Conservation (phyloP, 2,329 filamentous ascomycete species). For the Monosporascus sp. region DNA sequence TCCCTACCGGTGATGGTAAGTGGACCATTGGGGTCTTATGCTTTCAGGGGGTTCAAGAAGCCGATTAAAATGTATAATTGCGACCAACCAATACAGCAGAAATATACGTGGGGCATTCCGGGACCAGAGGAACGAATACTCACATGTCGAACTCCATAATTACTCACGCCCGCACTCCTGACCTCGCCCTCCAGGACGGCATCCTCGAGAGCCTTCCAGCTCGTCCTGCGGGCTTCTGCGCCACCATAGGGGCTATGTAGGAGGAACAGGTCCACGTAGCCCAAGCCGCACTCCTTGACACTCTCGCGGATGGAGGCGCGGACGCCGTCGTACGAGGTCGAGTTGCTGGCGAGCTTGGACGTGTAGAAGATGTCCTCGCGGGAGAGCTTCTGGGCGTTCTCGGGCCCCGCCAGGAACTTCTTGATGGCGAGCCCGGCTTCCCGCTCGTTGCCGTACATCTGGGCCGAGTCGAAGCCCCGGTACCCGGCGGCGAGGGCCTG, state of each 20-base stretch:
- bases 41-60: too few species aligned
- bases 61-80: neutral
- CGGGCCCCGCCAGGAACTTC: conserved; percentile 44
- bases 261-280: conserved; percentile 75
- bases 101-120: neutral
- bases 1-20: too few species aligned
- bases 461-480: conserved; percentile 47
- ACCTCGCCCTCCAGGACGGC: conserved; percentile 68
- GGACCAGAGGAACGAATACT: conserved; percentile 24
- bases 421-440: conserved; percentile 63
- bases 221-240: conserved; percentile 59
- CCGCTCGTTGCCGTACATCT: conserved; percentile 63
- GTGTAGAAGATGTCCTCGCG: conserved; percentile 75
- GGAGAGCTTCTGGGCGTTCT: conserved; percentile 46
- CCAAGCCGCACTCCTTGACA: conserved; percentile 60
- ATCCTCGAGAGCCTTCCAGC: conserved; percentile 74
- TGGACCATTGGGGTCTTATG: too few species aligned
- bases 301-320: conserved; percentile 61
- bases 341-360: conserved; percentile 67
- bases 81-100: neutral
- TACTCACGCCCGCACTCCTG: conserved; percentile 68
- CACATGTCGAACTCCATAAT: conserved; percentile 71
- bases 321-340: conserved; percentile 61
- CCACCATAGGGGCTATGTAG: conserved; percentile 78
- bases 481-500: conserved; percentile 52